Base-by-base conservation (phyloP, 768 basidiomycete species). In the Suillus brevipes region DNA sequence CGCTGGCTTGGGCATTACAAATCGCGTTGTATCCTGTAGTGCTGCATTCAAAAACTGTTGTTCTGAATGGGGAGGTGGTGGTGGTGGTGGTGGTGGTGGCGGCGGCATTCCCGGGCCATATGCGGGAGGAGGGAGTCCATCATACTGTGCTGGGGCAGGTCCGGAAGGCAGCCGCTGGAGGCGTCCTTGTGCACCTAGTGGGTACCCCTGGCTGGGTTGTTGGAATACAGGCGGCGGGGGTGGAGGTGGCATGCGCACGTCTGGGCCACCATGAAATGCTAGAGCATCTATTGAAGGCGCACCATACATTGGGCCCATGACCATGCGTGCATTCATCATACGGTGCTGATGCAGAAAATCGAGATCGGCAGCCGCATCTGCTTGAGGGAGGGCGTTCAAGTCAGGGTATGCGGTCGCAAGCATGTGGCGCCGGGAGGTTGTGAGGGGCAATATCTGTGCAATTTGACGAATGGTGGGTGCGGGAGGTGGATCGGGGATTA, bases 401-500 rank as follows among this genome's bases (percentile, higher is more conserved):
- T 77, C 77, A 10, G 77, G 74, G 49, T 78, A 77, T 28, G 72
- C 64, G 16, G 67, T 72, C 77, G 40, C 79, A 36, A 69, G 71
- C 66, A 65, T 60, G 68, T 70, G 60, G 63, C 64, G 66, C 70
- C 71, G 53, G 65, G 71, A 50, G 67, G 70, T 42, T 68, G 66
- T 55, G 72, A 73, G 83, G 1, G 88, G 86, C 64, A 84, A 81
- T 16, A 84, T 79, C 67, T 87, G 88, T 69, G 88, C 77, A 37
- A 92, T 84, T 70, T 89, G 85, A n/a, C 87, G 85, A 37, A 92
- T 78, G 12, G 87, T 84, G 1, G 87, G 90, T 12, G 87, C 80
- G 6, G 82, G 81, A 12, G 84, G 83, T 3, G 84, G 78, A 25
- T 85, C 81, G 34, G 81, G 79, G 13, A 84, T 84, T 20, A 81